Base-by-base conservation (phyloP, 306 rosid species). In the Carpinus fangiana region DNA sequence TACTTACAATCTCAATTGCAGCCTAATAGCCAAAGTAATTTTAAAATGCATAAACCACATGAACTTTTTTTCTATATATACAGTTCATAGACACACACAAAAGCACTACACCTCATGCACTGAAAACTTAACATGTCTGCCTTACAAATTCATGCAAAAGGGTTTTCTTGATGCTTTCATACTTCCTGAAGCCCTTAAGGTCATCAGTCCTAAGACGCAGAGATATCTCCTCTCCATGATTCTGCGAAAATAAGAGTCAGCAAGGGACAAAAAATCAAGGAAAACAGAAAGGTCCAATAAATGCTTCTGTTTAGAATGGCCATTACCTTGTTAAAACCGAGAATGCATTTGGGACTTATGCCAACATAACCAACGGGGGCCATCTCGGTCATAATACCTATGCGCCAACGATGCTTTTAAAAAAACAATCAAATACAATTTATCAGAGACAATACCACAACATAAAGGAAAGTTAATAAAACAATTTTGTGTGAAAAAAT, bases 311-410 rank as follows among this genome's bases (percentile, higher is more conserved):
- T 16, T 50, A 18, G 8, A 57, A 20, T 53, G 64, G 20, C 6
- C 74, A 57, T 73, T 89, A 95, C 98, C 98, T 84, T 90, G 84
- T 95, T 95, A 64, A 92, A 86, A 80, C 98, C 98, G 34, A 95
- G 98, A 78, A 92, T 14, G 81, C 98, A 95, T 87, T 92, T 90
- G 74, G 98, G 97, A 89, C 82, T 93, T 78, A 91, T 84, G 76
- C 98, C 98, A 84, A 95, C 98, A 80, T 91, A 92, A 64, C 98
- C 98, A 72, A 90, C 61, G 28, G 98, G 98, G 78, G 97, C 96
- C 98, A 95, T 90, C 92, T 95, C 98, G 45, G 96, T 92, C 98
- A 95, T 95, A 69, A 92, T 90, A 82, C 97, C 98, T 71, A 95
- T 95, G 79, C 82, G 93, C 98, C 98, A 95, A 20, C 71, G 90